These are phyloP conservation scores for Heterobasidion parviporum DNA, from an alignment of 1,284 basidiomycete genomes.

Conservation along the genomic window DNA sequence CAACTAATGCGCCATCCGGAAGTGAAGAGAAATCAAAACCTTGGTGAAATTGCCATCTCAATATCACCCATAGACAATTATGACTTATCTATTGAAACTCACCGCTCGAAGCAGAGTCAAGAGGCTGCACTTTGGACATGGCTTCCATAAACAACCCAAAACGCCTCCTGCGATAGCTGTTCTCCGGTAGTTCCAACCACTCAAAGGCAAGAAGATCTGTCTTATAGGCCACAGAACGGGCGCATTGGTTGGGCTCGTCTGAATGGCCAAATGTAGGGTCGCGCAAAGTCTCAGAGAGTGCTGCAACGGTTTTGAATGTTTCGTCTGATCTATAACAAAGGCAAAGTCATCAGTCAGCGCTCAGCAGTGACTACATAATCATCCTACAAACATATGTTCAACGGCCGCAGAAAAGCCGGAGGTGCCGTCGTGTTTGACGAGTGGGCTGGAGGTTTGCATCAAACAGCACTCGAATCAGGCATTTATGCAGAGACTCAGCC, in stretches of 20 bases:
- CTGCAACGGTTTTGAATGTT: conserved; percentile 16
- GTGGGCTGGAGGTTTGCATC: not conserved
- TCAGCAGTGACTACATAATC: not conserved
- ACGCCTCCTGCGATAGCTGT: conserved; percentile 12
- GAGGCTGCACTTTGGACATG: conserved; percentile 15
- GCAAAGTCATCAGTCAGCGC: not conserved
- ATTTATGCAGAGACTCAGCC: not conserved
- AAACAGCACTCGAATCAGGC: not conserved
- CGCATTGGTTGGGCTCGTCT: conserved; percentile 9
- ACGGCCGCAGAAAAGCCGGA: conserved; percentile 16
- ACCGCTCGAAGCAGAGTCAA: conserved; percentile 16
- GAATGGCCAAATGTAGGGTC: conserved; percentile 5
- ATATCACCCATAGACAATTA: too few relatives aligned
- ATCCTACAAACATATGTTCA: conserved; percentile 15
- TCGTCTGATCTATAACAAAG: conserved; percentile 15
- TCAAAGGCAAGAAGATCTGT: conserved; percentile 15
- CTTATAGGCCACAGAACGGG: conserved; percentile 18
- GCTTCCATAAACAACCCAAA: conserved; percentile 20
- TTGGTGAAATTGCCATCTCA: too few relatives aligned
- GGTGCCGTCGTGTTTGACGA: conserved; percentile 19
- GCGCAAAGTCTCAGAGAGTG: conserved; percentile 18
- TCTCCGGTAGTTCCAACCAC: conserved; percentile 18
- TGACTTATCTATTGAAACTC: not conserved
- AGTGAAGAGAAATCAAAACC: conserved; percentile 11
- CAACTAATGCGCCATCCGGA: conserved; percentile 9